phyloP scores from a whole-genome alignment of 768 basidiomycete genomes.

The Thelephora aurantiotincta region DNA sequence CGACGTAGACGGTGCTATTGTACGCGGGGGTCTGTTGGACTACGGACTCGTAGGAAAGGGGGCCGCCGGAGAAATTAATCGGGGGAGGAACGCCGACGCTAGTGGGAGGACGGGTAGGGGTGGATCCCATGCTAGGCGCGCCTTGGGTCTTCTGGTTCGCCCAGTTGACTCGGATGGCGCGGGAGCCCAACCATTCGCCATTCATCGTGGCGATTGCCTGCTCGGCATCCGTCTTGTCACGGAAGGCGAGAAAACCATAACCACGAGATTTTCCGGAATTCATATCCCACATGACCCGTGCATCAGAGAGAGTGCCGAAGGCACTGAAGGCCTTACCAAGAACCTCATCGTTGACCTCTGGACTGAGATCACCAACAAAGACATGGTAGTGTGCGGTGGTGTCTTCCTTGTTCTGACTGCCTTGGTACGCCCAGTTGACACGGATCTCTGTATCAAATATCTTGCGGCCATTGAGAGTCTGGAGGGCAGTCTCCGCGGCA shows the following conservation, averaged over 20 bases:
- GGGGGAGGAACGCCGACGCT: conserved; percentile 42
- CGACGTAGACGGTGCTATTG: conserved; percentile 96
- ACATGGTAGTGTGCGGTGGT: conserved; percentile 96
- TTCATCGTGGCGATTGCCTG: conserved; percentile 99
- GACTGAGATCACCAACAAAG: conserved; percentile 98
- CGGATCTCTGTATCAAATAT: conserved; percentile 99
- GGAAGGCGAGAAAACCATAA: conserved; percentile 96
- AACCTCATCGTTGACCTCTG: conserved; percentile 97
- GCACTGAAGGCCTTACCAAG: conserved; percentile 94
- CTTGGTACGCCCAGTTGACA: conserved; percentile 99
- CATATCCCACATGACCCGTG: conserved; percentile 99
- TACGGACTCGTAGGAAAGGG: conserved; percentile 86
- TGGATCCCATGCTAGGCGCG: conserved; percentile 9
- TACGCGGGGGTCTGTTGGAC: conserved; percentile 86
- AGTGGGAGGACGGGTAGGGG: conserved; percentile 4
- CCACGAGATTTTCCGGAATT: conserved; percentile 97
- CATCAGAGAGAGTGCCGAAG: conserved; percentile 93
- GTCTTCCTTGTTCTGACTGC: conserved; percentile 97
- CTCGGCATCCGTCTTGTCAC: conserved; percentile 98
- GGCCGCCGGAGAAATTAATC: conserved; percentile 82
- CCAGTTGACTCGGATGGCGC: conserved; percentile 99
- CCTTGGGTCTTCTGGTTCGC: conserved; percentile 98
- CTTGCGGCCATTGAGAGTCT: conserved; percentile 96
- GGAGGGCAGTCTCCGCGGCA: conserved; percentile 95
- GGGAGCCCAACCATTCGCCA: conserved; percentile 96